A percentile compares a stretch with the other conserved stretches of the same genome.
Evolutionary conservation across 2,329 filamentous ascomycete species (phyloP).

Genomic region (Colletotrichum chlorophyti): DNA sequence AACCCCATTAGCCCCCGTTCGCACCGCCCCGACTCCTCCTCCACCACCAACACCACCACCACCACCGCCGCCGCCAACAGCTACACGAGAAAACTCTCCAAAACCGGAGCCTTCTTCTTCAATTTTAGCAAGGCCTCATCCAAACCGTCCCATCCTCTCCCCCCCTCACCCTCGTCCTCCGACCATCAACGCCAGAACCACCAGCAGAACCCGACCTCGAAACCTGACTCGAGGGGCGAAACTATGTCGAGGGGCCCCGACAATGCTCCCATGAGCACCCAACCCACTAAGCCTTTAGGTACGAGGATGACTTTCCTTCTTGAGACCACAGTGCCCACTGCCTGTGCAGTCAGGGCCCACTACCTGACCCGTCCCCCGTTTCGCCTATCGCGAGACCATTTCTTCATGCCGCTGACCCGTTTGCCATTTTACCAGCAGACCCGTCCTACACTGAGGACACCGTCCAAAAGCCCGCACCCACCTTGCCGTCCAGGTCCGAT

Average conservation of each 20-base stretch:
- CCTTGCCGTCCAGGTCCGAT: conserved; percentile 57
- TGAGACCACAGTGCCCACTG: conserved; percentile 28
- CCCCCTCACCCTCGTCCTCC: conserved; percentile 33
- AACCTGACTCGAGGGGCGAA: conserved; percentile 45
- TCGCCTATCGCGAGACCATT: conserved; percentile 31
- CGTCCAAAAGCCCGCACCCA: conserved; percentile 46
- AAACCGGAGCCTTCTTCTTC: conserved; percentile 54
- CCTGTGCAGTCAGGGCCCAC: conserved; percentile 26
- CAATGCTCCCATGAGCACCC: conserved; percentile 33
- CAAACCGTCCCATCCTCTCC: conserved; percentile 46
- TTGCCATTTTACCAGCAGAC: conserved; percentile 33
- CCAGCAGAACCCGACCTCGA: conserved; percentile 35
- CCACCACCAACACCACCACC: conserved; percentile 42
- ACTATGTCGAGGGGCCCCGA: conserved; percentile 45
- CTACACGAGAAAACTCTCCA: conserved; percentile 53
- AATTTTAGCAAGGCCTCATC: conserved; percentile 55
- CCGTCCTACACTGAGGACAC: conserved; percentile 40
- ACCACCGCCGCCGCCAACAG: no score
- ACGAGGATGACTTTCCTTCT: conserved; percentile 29
- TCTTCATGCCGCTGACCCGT: conserved; percentile 23
- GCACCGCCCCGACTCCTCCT: conserved; percentile 33
- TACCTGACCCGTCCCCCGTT: conserved; percentile 25
- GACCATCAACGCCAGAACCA: conserved; percentile 25
- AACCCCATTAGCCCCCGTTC: conserved; percentile 35
- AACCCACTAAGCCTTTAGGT: conserved; percentile 30